These are phyloP conservation scores for Malassezia obtusa DNA, from an alignment of 1,284 basidiomycete genomes.

Conservation along the genomic window DNA sequence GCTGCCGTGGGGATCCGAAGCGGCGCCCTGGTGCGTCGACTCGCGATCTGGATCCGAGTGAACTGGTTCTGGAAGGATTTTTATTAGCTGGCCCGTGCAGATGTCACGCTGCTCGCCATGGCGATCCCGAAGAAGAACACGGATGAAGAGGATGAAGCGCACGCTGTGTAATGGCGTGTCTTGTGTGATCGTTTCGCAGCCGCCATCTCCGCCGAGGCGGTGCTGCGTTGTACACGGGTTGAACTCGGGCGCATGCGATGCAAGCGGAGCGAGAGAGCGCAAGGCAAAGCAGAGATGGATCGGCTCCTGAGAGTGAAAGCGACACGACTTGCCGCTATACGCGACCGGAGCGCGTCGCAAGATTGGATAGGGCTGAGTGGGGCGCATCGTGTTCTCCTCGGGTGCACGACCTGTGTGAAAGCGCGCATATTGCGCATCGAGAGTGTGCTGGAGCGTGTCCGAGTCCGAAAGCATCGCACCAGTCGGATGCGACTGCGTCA, in stretches of 20 bases:
- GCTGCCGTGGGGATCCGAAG: background rate
- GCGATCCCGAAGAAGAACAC: conserved; percentile 26
- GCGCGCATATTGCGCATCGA: background rate
- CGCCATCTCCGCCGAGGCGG: conserved; percentile 31
- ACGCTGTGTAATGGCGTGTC: conserved; percentile 42
- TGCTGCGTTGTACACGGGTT: conserved; percentile 35
- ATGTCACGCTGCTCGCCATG: conserved; percentile 29
- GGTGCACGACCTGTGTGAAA: background rate
- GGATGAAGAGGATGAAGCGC: conserved; percentile 35
- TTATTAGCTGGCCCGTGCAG: conserved; percentile 21
- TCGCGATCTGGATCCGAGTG: background rate
- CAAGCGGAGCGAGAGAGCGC: background rate
- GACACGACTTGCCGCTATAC: conserved; percentile 25
- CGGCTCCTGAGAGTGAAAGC: conserved; percentile 24
- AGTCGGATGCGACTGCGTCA: conserved; percentile 27
- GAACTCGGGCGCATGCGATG: conserved; percentile 17
- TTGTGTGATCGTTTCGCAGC: conserved; percentile 44
- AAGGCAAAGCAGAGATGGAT: background rate
- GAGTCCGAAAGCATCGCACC: conserved; percentile 7
- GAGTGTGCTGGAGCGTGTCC: background rate
- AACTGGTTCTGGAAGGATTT: conserved; percentile 35
- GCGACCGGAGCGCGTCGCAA: conserved; percentile 14
- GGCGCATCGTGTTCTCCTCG: background rate
- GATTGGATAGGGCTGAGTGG: background rate
- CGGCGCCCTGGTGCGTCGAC: background rate